Evolutionary conservation across 352 stramenopile genomes (phyloP), one percentile per base, ranked within the genome.

Genomic region (Blastocystis sp.): DNA sequence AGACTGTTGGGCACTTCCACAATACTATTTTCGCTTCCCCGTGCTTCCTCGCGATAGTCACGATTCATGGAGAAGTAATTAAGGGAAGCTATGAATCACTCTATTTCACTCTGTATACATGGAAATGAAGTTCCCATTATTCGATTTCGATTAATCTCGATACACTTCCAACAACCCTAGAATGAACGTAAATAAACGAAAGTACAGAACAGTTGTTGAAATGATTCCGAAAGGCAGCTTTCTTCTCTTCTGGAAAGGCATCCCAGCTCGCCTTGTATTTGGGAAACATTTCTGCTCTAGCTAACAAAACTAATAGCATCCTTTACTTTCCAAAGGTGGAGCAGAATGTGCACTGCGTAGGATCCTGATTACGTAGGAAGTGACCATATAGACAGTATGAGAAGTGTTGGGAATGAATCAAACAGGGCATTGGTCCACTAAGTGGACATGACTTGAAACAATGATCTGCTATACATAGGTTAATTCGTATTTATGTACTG

Each of bases 131-230:
- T 3, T 13, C 56, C 56, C 19, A 62, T 62, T 5, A 33, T n/a
- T 3, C 56, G 56, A 33, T 62, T 33, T n/a, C 56, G 56, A 62
- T 62, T 62, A 33, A 62, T 3, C 27, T 62, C 19, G 19, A 33
- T 48, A 57, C 73, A 84, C 73, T 84, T 84, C 73, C 73, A 84
- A 44, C 73, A 84, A 44, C 53, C 53, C 73, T 84, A 48, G 5
- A 22, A 13, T 17, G 66, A 40, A 84, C 0, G 42, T 35, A 0
- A 5, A n/a, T 33, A 30, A 69, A 79, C 33, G 22, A 33, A 24
- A 17, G 3, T 22, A 79, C 40, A 17, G 17, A 5, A 27, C 64
- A 76, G 6, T 19, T 48, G 9, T 17, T 54, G 35, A 76, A 76
- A 15, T 76, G 64, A 44, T 13, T 37, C 24, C 17, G 27, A 4